Evolutionary conservation across 148 eudicot species (phyloP).

Genomic region (Talinum fruticosum): DNA sequence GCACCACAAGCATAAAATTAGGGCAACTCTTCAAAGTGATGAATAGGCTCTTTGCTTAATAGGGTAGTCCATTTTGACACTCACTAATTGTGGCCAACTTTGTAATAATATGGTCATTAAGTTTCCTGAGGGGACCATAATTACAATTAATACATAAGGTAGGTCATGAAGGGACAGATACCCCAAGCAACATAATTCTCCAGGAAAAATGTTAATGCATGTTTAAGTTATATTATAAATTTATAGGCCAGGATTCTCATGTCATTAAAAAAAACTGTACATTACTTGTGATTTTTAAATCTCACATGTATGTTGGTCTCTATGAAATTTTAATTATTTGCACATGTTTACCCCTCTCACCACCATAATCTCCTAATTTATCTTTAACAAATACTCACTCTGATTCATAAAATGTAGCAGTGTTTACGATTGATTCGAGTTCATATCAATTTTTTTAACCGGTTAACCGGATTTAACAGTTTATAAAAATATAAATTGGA

Average conservation of each 20-base stretch:
- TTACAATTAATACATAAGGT: not conserved
- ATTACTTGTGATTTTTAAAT: not conserved
- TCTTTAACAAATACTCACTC: not conserved
- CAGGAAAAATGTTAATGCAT: not conserved
- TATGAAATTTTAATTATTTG: too few species aligned
- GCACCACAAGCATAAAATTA: not conserved
- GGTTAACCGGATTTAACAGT: too few species aligned
- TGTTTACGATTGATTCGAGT: too few species aligned
- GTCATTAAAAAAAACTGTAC: not conserved
- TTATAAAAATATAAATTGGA: too few species aligned
- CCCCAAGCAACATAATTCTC: not conserved
- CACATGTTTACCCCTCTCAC: too few species aligned
- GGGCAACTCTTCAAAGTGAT: constrained; percentile 14
- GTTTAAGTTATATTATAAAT: not conserved
- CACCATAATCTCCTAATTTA: not conserved
- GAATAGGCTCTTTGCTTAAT: constrained; percentile 13
- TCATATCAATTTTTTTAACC: too few species aligned
- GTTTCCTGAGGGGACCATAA: constrained; percentile 12
- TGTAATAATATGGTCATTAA: constrained; percentile 17
- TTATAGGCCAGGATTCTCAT: constrained; percentile 12
- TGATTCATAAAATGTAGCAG: too few species aligned
- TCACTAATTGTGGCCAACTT: constrained; percentile 10
- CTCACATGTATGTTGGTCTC: not conserved
- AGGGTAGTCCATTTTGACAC: not conserved
- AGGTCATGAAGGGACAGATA: constrained; percentile 21